phyloP scores from a whole-genome alignment of 257 asterid species.

The Solanum sparsipilum region DNA sequence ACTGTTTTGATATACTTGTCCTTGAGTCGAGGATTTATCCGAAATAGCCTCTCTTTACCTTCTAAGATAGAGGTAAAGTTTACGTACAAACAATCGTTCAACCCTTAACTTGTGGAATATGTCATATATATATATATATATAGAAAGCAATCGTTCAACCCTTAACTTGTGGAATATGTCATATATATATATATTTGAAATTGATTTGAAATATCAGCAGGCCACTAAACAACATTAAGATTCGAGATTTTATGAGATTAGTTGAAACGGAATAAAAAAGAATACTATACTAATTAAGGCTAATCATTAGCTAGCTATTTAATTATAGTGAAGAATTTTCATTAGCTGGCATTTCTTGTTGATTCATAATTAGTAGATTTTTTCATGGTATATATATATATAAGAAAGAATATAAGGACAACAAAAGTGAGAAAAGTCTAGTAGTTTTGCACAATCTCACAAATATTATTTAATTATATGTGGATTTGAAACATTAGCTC shows the following conservation, averaged over 20 bases:
- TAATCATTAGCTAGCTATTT: neutral
- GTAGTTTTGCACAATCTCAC: neutral
- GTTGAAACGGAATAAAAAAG: neutral
- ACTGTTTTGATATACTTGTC: too few relatives aligned
- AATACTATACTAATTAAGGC: neutral
- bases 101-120: too few relatives aligned
- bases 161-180: too few relatives aligned
- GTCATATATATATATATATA: neutral
- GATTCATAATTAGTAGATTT: neutral
- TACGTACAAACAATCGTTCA: neutral
- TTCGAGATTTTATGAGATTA: neutral
- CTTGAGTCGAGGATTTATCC: neutral
- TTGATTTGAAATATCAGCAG: neutral
- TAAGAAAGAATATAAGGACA: neutral
- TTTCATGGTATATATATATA: neutral
- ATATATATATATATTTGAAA: neutral
- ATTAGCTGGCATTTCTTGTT: neutral
- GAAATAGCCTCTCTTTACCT: neutral
- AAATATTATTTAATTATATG: neutral
- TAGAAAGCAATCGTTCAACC: neutral
- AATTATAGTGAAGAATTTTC: neutral
- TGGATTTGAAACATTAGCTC: slow-evolving; percentile 1
- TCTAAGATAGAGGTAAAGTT: neutral
- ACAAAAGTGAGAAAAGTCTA: neutral
- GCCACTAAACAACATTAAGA: neutral